Percentiles rank a stretch among this genome's conserved stretches.
Evolutionary conservation across 1,284 basidiomycete genomes (phyloP).

Genomic region (Xerocomus minutiporus): DNA sequence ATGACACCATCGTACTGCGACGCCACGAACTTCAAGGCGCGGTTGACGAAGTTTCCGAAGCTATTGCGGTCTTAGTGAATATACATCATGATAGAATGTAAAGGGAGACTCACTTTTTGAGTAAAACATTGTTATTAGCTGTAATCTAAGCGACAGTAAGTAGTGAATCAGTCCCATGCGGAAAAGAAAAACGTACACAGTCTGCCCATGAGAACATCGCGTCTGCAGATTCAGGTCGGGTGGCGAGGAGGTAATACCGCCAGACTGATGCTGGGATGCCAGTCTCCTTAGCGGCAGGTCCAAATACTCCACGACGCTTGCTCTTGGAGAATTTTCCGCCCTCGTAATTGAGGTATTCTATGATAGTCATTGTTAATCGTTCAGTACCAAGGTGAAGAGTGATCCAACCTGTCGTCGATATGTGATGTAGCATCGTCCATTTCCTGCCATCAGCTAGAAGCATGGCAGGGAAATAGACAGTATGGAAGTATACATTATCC

Average conservation of each 20-base stretch:
- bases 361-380: conserved; percentile 3
- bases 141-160: conserved; percentile 52
- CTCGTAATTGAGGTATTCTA: conserved; percentile 98
- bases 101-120: conserved; percentile 73
- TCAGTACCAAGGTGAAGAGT: neutral
- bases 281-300: conserved; percentile 90
- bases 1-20: conserved; percentile 82
- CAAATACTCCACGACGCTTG: conserved; percentile 95
- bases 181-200: conserved; percentile 52
- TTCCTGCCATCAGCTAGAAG: conserved; percentile 84
- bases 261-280: conserved; percentile 92
- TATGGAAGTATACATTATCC: conserved; percentile 98
- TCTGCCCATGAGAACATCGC: conserved; percentile 97
- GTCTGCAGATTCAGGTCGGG: conserved; percentile 91
- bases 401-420: conserved; percentile 84
- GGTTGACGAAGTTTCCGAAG: conserved; percentile 98
- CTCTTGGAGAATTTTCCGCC: conserved; percentile 99
- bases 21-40: conserved; percentile 86
- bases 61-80: conserved; percentile 36
- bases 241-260: conserved; percentile 94
- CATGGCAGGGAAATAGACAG: conserved; percentile 91
- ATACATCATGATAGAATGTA: neutral
- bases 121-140: conserved; percentile 89
- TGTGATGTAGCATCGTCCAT: conserved; percentile 94
- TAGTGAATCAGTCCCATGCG: neutral